Base-by-base conservation (phyloP, 2,329 filamentous ascomycete species). In the Stromatinia cepivora region DNA sequence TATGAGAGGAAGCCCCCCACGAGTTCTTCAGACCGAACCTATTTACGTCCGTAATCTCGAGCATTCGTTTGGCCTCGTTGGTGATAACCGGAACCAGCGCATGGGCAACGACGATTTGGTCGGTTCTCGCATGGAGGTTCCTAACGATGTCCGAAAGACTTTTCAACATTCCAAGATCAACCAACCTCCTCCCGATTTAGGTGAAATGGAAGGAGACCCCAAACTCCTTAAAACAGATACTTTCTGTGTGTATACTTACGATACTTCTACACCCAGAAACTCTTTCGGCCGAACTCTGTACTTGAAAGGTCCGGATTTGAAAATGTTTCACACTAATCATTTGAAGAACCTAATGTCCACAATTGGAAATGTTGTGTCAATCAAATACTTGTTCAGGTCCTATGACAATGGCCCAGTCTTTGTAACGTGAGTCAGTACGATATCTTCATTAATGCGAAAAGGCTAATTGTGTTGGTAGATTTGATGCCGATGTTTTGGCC, bases 291-390 rank as follows among this genome's bases (percentile, higher is more conserved):
- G 72, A 10, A 75, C 74, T 31, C 61, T 72, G 2, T 73, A 68
- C 45, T 54, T 76, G 65, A 56, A 45, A 3, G 65, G 70, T 22
- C 56, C 70, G 10, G 42, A 70, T 34, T 31, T 53, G 28, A 42
- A 63, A 15, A 62, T 68, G 48, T 75, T 75, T 57, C 17, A 53
- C 54, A 68, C 71, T 62, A 66, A 74, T 56, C 45, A 62, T n/a
- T 58, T 77, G 10, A 71, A 72, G 36, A 31, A 67, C 0, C 42
- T 76, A 20, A 71, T 77, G 70, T 70, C 71, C 6, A 34, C 70
- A 46, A 70, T 69, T 67, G 76, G 76, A 13, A 63, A 56, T 25
- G 72, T 77, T 31, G 71, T 75, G 36, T 71, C 58, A 17, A 74
- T 77, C 31, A 72, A 69, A 42, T 75, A 69, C 50, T 53, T 74